Conservation (phyloP, 805 yeast genomes). For the Barnettozyma vustinii region DNA sequence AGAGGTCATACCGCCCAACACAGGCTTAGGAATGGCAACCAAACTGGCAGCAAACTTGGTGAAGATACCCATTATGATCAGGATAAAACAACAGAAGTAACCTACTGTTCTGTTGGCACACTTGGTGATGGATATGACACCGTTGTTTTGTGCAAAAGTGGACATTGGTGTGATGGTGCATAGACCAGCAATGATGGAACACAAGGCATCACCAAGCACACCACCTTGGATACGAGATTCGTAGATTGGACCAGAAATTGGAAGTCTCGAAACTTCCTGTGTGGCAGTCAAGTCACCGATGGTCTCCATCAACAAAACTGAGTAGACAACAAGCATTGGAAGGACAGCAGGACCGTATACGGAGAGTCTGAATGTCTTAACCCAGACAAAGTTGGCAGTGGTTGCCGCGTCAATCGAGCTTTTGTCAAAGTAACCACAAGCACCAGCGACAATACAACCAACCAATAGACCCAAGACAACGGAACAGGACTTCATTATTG, state of each 20-base stretch:
- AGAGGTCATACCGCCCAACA: constrained; percentile 85
- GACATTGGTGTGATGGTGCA: constrained; percentile 85
- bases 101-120: constrained; percentile 84
- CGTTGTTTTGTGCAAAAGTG: constrained; percentile 91
- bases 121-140: constrained; percentile 86
- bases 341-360: constrained; percentile 83
- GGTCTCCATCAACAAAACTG: constrained; percentile 83
- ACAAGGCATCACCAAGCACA: constrained; percentile 80
- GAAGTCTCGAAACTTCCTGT: constrained; percentile 80
- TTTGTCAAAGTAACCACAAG: constrained; percentile 73
- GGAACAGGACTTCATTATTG: constrained; percentile 91
- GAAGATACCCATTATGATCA: constrained; percentile 82
- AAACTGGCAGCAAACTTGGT: constrained; percentile 86
- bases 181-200: constrained; percentile 71
- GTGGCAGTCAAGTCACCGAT: constrained; percentile 95
- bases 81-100: constrained; percentile 71
- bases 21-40: constrained; percentile 73
- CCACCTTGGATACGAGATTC: constrained; percentile 93
- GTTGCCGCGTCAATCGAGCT: constrained; percentile 63
- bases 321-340: constrained; percentile 78
- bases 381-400: constrained; percentile 85
- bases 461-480: constrained; percentile 79
- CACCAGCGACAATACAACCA: constrained; percentile 91
- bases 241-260: constrained; percentile 73
- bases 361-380: constrained; percentile 67